Percentiles rank a stretch among this genome's conserved stretches.
phyloP scores from a whole-genome alignment of 129 eudicot species.

The sunflower (Helianthus annuus) region HanXRQr2.0-SUNRISE NC_035449.2:14839569-14840068 shows the following conservation, averaged over 20 bases:
- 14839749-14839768: slow-evolving; percentile 71
- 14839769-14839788: slow-evolving; percentile 50
- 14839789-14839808: slow-evolving; percentile 46
- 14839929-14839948: slow-evolving; percentile 61
- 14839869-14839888: slow-evolving; percentile 56
- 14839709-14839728: slow-evolving; percentile 69
- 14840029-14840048: slow-evolving; percentile 54
- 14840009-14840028: slow-evolving; percentile 56
- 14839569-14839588: slow-evolving; percentile 35
- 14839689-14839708: slow-evolving; percentile 55
- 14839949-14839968: slow-evolving; percentile 68
- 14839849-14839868: slow-evolving; percentile 58
- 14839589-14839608: slow-evolving; percentile 53
- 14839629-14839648: slow-evolving; percentile 80
- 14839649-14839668: slow-evolving; percentile 52
- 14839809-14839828: slow-evolving; percentile 60
- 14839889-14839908: slow-evolving; percentile 56
- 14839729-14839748: slow-evolving; percentile 83
- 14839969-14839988: slow-evolving; percentile 58
- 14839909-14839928: slow-evolving; percentile 42
- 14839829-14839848: slow-evolving; percentile 70
- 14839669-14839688: slow-evolving; percentile 48
- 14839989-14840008: slow-evolving; percentile 55
- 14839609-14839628: slow-evolving; percentile 50
- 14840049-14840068: slow-evolving; percentile 48